phyloP scores from a whole-genome alignment of 2,329 filamentous ascomycete genomes.

The Knufia petricola region DNA sequence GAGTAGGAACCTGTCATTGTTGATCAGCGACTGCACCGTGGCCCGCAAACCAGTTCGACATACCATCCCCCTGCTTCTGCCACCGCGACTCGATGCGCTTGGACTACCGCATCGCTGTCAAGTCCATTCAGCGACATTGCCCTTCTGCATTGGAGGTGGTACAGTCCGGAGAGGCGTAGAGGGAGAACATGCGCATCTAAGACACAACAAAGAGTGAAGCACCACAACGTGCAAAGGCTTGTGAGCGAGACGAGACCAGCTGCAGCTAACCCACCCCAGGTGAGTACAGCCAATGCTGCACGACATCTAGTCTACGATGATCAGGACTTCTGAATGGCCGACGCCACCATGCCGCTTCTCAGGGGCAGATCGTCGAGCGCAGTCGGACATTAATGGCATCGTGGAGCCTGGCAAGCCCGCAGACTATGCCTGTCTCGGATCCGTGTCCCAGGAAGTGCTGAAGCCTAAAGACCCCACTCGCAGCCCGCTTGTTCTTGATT shows the following conservation, averaged over 20 bases:
- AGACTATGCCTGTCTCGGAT: no score
- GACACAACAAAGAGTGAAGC: not conserved
- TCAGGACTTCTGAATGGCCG: not conserved
- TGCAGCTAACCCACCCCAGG: conserved; percentile 4
- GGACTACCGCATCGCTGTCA: conserved; percentile 51
- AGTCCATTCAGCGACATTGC: conserved; percentile 23
- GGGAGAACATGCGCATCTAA: not conserved
- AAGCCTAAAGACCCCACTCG: no score
- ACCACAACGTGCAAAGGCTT: not conserved
- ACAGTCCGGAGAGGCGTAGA: not conserved
- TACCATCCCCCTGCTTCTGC: conserved; percentile 91
- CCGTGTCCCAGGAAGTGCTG: no score
- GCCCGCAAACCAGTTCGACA: conserved; percentile 30
- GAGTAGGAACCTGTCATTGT: conserved; percentile 68
- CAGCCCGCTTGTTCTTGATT: no score
- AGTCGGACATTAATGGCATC: not conserved
- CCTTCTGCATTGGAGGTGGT: conserved; percentile 27
- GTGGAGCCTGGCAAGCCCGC: no score
- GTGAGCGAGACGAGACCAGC: not conserved
- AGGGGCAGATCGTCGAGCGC: not conserved
- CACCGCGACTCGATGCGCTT: conserved; percentile 71
- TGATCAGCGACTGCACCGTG: conserved; percentile 11
- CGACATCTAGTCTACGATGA: not conserved
- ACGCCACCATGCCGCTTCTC: not conserved
- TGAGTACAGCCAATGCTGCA: conserved; percentile 1